phyloP scores from a whole-genome alignment of 2,329 filamentous ascomycete genomes.

The Pestalotiopsis sp. region DNA sequence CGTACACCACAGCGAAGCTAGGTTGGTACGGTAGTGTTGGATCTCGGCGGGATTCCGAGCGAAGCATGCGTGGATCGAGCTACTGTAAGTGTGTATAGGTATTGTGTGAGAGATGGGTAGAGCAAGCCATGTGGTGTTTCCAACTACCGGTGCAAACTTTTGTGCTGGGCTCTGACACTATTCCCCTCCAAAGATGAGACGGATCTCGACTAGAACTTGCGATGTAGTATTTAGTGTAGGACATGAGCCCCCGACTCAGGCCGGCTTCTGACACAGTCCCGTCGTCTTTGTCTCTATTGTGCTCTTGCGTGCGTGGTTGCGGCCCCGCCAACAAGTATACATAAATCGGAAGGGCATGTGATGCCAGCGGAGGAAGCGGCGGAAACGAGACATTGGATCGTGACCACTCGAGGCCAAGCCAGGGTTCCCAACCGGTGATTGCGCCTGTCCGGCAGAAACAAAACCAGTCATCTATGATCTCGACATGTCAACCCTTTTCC shows the following conservation, averaged over 20 bases:
- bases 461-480: background rate
- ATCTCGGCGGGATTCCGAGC: constrained; percentile 2
- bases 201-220: background rate
- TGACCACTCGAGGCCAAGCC: background rate
- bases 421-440: background rate
- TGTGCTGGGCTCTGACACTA: background rate
- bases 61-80: background rate
- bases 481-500: background rate
- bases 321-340: constrained; percentile 3
- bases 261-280: background rate
- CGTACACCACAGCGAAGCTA: background rate
- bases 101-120: background rate
- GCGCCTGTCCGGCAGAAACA: background rate
- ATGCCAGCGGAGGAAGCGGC: constrained; percentile 9
- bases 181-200: background rate
- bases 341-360: constrained; percentile 4
- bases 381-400: constrained; percentile 4
- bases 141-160: background rate
- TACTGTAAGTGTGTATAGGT: background rate
- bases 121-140: background rate
- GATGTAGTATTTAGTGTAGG: background rate
- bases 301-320: background rate
- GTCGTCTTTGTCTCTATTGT: background rate
- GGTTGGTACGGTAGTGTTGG: background rate
- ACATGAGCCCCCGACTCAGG: background rate